A percentile compares a stretch with the other conserved stretches of the same genome.
Conservation (phyloP, 2,329 filamentous ascomycete species). For the Penicillium frequentans region DNA sequence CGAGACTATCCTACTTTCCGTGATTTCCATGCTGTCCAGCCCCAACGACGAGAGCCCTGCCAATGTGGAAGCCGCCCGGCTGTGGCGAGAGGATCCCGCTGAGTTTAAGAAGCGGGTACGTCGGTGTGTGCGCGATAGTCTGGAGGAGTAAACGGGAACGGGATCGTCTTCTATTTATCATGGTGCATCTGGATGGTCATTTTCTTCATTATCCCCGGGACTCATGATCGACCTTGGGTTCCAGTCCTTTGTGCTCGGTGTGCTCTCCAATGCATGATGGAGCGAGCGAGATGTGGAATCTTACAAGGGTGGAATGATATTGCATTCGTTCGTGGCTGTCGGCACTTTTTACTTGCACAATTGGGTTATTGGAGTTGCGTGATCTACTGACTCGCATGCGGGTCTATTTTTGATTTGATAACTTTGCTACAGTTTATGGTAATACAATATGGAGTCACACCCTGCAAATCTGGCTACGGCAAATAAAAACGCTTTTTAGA, state of each 20-base stretch:
- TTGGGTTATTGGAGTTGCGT: slow-evolving; percentile 11
- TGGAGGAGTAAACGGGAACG: slow-evolving; percentile 57
- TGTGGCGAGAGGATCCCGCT: slow-evolving; percentile 77
- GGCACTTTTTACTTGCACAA: slow-evolving; percentile 7
- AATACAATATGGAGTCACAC: background rate
- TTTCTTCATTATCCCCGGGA: slow-evolving; percentile 2
- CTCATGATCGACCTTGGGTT: background rate
- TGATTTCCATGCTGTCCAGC: slow-evolving; percentile 87
- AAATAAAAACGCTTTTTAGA: too few relatives aligned
- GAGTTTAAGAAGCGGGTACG: slow-evolving; percentile 80
- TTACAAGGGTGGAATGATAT: slow-evolving; percentile 4
- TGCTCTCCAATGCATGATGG: slow-evolving; percentile 21
- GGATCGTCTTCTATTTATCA: slow-evolving; percentile 12
- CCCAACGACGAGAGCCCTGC: slow-evolving; percentile 96
- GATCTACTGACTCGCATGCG: background rate
- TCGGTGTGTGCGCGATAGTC: slow-evolving; percentile 75
- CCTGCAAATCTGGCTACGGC: background rate
- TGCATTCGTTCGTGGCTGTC: slow-evolving; percentile 2
- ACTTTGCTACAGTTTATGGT: background rate
- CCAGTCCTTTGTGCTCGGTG: slow-evolving; percentile 5
- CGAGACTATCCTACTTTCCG: slow-evolving; percentile 87
- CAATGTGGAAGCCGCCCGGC: slow-evolving; percentile 86
- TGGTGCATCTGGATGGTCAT: slow-evolving; percentile 11
- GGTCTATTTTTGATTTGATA: background rate
- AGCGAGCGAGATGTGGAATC: slow-evolving; percentile 13